Conservation (phyloP, 495 filamentous ascomycete genomes). For the Hyphodiscus hymeniophilus region DNA sequence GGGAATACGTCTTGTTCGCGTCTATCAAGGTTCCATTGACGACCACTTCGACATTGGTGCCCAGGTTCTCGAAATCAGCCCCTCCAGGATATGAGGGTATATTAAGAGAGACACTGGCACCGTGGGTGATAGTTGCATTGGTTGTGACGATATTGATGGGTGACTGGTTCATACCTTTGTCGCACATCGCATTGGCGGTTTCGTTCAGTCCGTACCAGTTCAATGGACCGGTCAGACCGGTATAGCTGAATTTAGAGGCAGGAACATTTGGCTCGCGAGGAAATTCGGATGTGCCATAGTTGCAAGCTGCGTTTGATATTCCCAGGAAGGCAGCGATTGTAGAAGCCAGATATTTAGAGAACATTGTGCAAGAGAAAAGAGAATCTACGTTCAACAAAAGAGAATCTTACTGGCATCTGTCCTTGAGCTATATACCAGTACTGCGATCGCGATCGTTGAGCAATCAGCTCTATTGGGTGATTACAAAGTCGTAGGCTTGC, state of each 20-base stretch:
- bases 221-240: conserved; percentile 38
- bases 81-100: background rate
- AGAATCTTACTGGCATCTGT: no score
- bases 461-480: no score
- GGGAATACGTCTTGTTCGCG: background rate
- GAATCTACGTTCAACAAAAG: no score
- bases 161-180: conserved; percentile 48
- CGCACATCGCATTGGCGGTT: conserved; percentile 39
- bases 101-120: conserved; percentile 27
- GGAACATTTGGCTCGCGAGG: no score
- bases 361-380: background rate
- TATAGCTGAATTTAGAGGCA: background rate
- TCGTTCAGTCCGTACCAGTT: conserved; percentile 46
- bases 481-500: no score
- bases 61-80: conserved; percentile 49
- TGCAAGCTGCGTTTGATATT: no score
- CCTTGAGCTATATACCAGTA: no score
- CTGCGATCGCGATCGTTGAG: no score
- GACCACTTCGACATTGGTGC: conserved; percentile 49
- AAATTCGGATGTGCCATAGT: no score
- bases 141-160: conserved; percentile 45
- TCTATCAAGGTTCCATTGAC: conserved; percentile 23
- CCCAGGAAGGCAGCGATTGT: no score
- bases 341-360: background rate
- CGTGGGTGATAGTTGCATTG: conserved; percentile 23